Percentiles rank a stretch among this genome's conserved stretches.
Conservation (phyloP, 768 basidiomycete genomes). For the Dioszegia hungarica region DNA sequence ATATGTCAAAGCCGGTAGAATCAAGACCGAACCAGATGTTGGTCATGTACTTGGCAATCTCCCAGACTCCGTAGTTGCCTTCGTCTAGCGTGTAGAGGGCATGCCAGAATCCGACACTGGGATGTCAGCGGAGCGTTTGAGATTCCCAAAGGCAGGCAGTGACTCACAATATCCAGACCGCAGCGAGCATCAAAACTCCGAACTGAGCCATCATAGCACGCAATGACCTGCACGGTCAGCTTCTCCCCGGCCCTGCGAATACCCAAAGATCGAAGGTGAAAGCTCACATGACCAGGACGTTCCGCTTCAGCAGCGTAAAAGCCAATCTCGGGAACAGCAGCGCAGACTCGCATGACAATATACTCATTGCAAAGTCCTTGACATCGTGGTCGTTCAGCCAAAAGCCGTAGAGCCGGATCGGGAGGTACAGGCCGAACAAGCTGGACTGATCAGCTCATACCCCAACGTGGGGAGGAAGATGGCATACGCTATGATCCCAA, state of each 20-base stretch:
- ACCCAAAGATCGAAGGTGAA: background rate
- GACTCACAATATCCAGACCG: constrained; percentile 17
- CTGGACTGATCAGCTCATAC: constrained; percentile 1
- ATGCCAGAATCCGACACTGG: constrained; percentile 19
- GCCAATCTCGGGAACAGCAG: constrained; percentile 14
- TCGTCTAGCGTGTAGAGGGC: constrained; percentile 17
- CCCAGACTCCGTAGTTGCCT: constrained; percentile 18
- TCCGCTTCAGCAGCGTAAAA: constrained; percentile 11
- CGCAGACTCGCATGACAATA: constrained; percentile 15
- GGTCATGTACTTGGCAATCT: constrained; percentile 26
- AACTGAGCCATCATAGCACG: constrained; percentile 17
- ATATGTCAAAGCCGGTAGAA: constrained; percentile 13
- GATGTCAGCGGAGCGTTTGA: background rate
- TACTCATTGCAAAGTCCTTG: constrained; percentile 12
- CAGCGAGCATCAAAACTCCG: constrained; percentile 13
- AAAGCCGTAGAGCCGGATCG: constrained; percentile 8
- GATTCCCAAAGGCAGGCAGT: background rate
- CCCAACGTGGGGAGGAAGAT: background rate
- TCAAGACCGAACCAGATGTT: constrained; percentile 35
- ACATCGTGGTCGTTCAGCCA: background rate
- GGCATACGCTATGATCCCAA: constrained; percentile 14
- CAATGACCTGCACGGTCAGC: constrained; percentile 11
- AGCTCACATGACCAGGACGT: constrained; percentile 17
- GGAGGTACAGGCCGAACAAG: constrained; percentile 7
- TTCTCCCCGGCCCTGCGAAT: too few species aligned